Evolutionary conservation across 2,329 filamentous ascomycete genomes (phyloP).

Genomic region (Coniosporium tulheliwenetii): DNA sequence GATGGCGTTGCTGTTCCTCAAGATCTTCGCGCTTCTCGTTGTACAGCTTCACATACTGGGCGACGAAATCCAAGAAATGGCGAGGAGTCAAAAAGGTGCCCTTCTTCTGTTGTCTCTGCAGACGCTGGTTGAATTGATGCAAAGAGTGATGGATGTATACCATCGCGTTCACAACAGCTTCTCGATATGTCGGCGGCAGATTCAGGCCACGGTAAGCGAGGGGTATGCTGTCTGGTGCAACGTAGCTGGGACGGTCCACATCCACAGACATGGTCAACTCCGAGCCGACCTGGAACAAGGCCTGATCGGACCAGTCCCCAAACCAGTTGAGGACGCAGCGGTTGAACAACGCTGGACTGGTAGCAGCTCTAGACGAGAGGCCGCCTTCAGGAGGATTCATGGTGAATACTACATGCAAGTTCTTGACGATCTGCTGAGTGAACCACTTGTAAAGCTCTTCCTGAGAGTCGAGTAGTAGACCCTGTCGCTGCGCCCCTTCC

Average conservation of each 20-base stretch:
- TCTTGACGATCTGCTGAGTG: slow-evolving; percentile 97
- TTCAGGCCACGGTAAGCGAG: slow-evolving; percentile 77
- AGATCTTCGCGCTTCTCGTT: slow-evolving; percentile 97
- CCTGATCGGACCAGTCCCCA: slow-evolving; percentile 98
- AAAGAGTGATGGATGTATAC: slow-evolving; percentile 96
- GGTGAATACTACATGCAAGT: slow-evolving; percentile 96
- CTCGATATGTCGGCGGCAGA: slow-evolving; percentile 77
- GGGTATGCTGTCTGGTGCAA: slow-evolving; percentile 78
- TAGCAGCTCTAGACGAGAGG: slow-evolving; percentile 87
- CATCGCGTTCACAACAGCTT: slow-evolving; percentile 94
- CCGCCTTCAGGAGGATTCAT: slow-evolving; percentile 99
- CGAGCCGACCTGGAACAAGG: slow-evolving; percentile 90
- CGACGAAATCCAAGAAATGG: slow-evolving; percentile 95
- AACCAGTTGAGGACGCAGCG: slow-evolving; percentile 99
- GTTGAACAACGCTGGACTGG: slow-evolving; percentile 96
- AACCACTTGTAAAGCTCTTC: slow-evolving; percentile 99
- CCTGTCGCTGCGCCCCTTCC: slow-evolving; percentile 92
- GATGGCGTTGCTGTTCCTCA: slow-evolving; percentile 94
- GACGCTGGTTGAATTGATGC: slow-evolving; percentile 72
- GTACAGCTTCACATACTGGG: slow-evolving; percentile 93
- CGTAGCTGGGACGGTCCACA: slow-evolving; percentile 73
- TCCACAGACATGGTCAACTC: slow-evolving; percentile 96
- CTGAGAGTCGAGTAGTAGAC: slow-evolving; percentile 85
- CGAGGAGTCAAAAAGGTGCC: slow-evolving; percentile 87
- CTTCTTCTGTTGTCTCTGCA: slow-evolving; percentile 84